A percentile compares a stretch with the other conserved stretches of the same genome.
Evolutionary conservation across 2,329 filamentous ascomycete species (phyloP).

Genomic region (Acarospora socialis): DNA sequence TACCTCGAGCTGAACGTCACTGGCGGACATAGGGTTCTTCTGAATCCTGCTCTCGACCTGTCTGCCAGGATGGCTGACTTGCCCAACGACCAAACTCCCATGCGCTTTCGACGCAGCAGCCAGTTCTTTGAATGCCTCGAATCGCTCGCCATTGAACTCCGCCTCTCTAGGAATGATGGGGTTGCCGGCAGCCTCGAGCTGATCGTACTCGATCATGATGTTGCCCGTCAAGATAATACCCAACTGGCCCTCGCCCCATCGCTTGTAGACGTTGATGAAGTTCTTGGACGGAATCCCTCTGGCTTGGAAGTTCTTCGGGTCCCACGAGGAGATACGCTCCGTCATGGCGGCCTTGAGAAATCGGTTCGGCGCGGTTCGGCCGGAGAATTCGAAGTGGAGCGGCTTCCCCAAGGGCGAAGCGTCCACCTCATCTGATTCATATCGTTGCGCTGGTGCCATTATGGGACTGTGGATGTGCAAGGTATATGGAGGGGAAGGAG

Average conservation of each 20-base stretch:
- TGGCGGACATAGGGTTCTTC: conserved; percentile 36
- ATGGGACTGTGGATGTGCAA: not conserved
- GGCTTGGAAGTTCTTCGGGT: conserved; percentile 35
- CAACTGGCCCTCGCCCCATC: conserved; percentile 45
- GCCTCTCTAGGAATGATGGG: conserved; percentile 42
- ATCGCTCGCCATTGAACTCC: conserved; percentile 40
- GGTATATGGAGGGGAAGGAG: not conserved
- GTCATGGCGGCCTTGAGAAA: conserved; percentile 53
- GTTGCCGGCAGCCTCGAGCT: conserved; percentile 43
- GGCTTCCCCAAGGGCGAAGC: conserved; percentile 31
- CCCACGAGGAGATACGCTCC: conserved; percentile 48
- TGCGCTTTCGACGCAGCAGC: conserved; percentile 41
- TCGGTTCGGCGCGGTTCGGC: conserved; percentile 46
- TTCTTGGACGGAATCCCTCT: conserved; percentile 41
- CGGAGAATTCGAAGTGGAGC: conserved; percentile 37
- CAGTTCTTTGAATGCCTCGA: conserved; percentile 44
- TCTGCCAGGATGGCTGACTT: conserved; percentile 49
- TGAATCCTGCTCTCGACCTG: conserved; percentile 35
- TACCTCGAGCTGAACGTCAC: conserved; percentile 34
- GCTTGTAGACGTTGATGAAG: conserved; percentile 42
- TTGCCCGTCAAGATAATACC: conserved; percentile 50
- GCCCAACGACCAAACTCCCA: conserved; percentile 43
- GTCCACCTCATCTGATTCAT: conserved; percentile 15
- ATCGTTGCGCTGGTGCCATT: conserved; percentile 6
- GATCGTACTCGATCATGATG: conserved; percentile 47